phyloP scores from a whole-genome alignment of 1,139 yeast genomes.

The Taphrina sp. region DNA sequence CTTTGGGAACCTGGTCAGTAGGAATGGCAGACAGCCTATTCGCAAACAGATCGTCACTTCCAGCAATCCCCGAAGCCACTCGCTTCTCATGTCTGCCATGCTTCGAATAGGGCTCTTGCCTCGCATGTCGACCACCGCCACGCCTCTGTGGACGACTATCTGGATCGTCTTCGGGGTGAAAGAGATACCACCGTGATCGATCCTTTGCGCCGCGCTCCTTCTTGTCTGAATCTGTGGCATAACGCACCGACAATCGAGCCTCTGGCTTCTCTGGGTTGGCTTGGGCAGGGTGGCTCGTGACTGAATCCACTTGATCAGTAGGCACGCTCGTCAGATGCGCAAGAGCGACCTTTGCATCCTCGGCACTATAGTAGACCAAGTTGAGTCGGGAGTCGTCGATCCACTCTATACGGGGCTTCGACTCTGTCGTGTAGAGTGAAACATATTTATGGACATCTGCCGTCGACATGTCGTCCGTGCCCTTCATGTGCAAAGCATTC shows the following conservation, averaged over 20 bases:
- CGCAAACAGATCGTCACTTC: conserved; percentile 9
- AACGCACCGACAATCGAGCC: conserved; percentile 14
- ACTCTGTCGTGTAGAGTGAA: conserved; percentile 5
- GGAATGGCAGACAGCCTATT: conserved; percentile 1
- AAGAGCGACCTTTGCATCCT: conserved; percentile 25
- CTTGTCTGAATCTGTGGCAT: conserved; percentile 23
- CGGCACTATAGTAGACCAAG: conserved; percentile 16
- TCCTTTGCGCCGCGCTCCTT: conserved; percentile 32
- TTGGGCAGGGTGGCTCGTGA: conserved; percentile 19
- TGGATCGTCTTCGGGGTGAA: conserved; percentile 32
- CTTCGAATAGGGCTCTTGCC: conserved; percentile 1
- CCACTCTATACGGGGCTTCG: conserved; percentile 31
- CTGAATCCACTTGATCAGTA: conserved; percentile 6
- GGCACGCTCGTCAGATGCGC: conserved; percentile 16
- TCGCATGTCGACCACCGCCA: neutral
- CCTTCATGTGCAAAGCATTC: conserved; percentile 30
- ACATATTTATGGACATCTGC: conserved; percentile 26
- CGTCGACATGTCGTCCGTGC: conserved; percentile 33
- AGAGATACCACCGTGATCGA: conserved; percentile 33
- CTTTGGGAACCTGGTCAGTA: neutral
- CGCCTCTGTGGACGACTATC: neutral
- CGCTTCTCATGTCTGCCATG: conserved; percentile 11
- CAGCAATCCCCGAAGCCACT: conserved; percentile 2
- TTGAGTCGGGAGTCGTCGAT: conserved; percentile 31
- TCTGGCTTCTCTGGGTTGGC: conserved; percentile 26